Evolutionary conservation across 2,329 filamentous ascomycete genomes (phyloP).

Genomic region (Colletotrichum chlorophyti): DNA sequence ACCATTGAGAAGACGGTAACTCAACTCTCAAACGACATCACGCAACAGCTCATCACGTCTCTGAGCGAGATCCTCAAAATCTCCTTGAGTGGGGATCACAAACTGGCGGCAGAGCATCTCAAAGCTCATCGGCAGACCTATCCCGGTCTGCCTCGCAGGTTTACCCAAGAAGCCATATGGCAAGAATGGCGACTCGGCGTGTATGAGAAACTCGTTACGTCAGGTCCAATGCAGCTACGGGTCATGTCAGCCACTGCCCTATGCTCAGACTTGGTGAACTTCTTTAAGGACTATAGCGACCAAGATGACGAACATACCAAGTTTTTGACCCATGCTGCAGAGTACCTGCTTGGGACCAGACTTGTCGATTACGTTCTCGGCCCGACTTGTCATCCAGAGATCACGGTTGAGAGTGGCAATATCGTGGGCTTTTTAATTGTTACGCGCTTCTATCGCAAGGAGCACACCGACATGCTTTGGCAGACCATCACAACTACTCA

Average conservation of each 20-base stretch:
- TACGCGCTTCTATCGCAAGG: slow-evolving; percentile 73
- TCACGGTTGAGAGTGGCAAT: slow-evolving; percentile 82
- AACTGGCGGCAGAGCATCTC: slow-evolving; percentile 42
- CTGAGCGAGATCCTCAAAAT: slow-evolving; percentile 53
- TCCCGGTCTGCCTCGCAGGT: slow-evolving; percentile 45
- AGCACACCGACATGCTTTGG: slow-evolving; percentile 85
- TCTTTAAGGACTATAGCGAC: slow-evolving; percentile 68
- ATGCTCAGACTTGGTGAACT: slow-evolving; percentile 70
- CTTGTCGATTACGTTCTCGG: slow-evolving; percentile 89
- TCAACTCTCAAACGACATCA: slow-evolving; percentile 53
- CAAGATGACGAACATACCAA: slow-evolving; percentile 44
- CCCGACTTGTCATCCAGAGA: slow-evolving; percentile 88
- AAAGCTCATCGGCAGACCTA: slow-evolving; percentile 39
- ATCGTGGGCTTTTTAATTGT: slow-evolving; percentile 88
- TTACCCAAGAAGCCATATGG: slow-evolving; percentile 57
- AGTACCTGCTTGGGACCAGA: slow-evolving; percentile 72
- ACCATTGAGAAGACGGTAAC: slow-evolving; percentile 65
- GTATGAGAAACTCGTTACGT: slow-evolving; percentile 76
- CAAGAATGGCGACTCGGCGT: slow-evolving; percentile 74
- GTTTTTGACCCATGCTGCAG: slow-evolving; percentile 71
- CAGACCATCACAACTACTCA: slow-evolving; percentile 80
- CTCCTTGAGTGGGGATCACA: slow-evolving; percentile 45
- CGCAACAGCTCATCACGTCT: slow-evolving; percentile 44
- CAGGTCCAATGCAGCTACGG: slow-evolving; percentile 89
- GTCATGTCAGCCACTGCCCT: slow-evolving; percentile 80